A percentile compares a stretch with the other conserved stretches of the same genome.
Conservation (phyloP, 2,329 filamentous ascomycete species). For the Colletotrichum sp. region DNA sequence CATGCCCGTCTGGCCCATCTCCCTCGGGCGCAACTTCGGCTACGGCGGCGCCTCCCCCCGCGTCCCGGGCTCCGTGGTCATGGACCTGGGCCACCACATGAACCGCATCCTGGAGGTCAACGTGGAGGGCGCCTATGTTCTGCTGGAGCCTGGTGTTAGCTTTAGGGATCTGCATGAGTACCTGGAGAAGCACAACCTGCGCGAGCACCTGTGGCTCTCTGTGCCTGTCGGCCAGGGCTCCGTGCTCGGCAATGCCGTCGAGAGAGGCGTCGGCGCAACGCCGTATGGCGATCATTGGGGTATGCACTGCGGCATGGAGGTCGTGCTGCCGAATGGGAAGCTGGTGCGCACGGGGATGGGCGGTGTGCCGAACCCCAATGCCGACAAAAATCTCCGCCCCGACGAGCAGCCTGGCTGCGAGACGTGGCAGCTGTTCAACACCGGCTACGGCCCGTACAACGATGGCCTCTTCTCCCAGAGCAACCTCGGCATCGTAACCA, state of each 20-base stretch:
- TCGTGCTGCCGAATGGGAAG: conserved; percentile 46
- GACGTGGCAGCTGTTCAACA: conserved; percentile 46
- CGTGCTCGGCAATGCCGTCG: conserved; percentile 50
- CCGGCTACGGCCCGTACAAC: conserved; percentile 42
- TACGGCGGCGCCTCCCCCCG: conserved; percentile 49
- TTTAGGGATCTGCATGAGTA: conserved; percentile 38
- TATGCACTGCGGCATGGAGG: conserved; percentile 45
- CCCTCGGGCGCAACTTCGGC: conserved; percentile 43
- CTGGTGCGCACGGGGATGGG: conserved; percentile 47
- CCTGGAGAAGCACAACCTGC: conserved; percentile 37
- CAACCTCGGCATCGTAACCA: conserved; percentile 56
- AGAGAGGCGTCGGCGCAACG: conserved; percentile 51
- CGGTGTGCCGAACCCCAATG: conserved; percentile 22
- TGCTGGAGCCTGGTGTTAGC: conserved; percentile 48
- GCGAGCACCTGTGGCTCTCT: conserved; percentile 48
- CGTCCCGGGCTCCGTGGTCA: conserved; percentile 44
- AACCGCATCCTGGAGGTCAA: conserved; percentile 42
- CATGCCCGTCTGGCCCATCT: conserved; percentile 41
- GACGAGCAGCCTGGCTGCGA: conserved; percentile 36
- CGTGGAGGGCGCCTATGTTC: conserved; percentile 39
- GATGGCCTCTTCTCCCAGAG: conserved; percentile 53
- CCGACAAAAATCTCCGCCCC: not conserved
- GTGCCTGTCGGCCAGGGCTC: conserved; percentile 47
- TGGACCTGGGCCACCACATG: conserved; percentile 47
- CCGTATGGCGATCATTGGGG: conserved; percentile 49